Conservation (phyloP, 1,139 yeast species). For the Lodderomyces margitis region DNA sequence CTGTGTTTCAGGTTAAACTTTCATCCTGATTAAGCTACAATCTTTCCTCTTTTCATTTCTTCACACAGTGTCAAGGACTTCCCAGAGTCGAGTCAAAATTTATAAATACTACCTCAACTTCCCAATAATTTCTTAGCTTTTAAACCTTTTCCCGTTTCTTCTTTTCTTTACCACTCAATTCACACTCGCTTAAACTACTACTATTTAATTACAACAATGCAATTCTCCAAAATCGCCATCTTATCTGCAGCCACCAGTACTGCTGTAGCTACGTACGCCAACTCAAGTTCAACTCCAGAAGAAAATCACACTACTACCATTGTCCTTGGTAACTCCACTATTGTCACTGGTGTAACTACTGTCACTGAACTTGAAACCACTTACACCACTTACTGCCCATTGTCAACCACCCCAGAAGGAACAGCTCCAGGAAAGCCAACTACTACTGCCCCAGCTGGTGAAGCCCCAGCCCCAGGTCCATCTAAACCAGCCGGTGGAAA, state of each 20-base stretch:
- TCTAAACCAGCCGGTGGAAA: slow-evolving; percentile 4
- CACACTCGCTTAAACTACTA: slow-evolving; percentile 24
- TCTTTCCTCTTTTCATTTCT: not conserved
- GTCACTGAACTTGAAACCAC: slow-evolving; percentile 46
- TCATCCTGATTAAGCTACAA: no score
- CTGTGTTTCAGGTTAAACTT: no score
- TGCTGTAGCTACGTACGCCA: slow-evolving; percentile 22
- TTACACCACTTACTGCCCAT: slow-evolving; percentile 49
- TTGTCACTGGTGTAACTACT: slow-evolving; percentile 43
- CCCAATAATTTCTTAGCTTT: not conserved
- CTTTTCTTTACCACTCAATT: slow-evolving; percentile 8
- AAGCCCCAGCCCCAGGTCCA: slow-evolving; percentile 5
- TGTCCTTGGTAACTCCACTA: slow-evolving; percentile 40
- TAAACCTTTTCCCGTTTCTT: slow-evolving; percentile 8
- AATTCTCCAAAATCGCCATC: slow-evolving; percentile 23
- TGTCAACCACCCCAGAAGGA: slow-evolving; percentile 24
- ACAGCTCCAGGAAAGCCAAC: slow-evolving; percentile 4
- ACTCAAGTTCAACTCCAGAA: slow-evolving; percentile 10
- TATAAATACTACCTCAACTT: not conserved
- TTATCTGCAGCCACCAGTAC: slow-evolving; percentile 23
- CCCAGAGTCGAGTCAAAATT: not conserved
- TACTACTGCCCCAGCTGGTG: not conserved
- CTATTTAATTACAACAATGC: slow-evolving; percentile 11
- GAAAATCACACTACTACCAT: slow-evolving; percentile 35
- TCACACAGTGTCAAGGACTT: not conserved